These are phyloP conservation scores for Clarireedia sp. DNA, from an alignment of 2,329 filamentous ascomycete genomes.

Conservation along the genomic window DNA sequence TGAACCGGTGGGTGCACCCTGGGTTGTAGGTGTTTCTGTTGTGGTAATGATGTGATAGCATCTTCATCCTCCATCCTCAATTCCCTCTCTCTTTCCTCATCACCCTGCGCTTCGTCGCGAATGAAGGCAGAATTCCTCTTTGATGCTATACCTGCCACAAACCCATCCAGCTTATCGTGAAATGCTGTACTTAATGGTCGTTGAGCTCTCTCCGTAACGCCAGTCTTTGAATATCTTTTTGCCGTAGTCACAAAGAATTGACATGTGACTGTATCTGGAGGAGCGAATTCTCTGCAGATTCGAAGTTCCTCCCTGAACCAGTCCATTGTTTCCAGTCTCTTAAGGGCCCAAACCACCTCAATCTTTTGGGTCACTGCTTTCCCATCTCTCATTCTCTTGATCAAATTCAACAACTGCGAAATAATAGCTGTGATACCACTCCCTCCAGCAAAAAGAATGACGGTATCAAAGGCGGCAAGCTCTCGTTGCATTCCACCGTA, in stretches of 20 bases:
- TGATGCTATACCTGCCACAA: conserved; percentile 77
- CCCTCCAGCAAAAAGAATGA: conserved; percentile 86
- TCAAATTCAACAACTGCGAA: conserved; percentile 84
- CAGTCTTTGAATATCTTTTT: conserved; percentile 35
- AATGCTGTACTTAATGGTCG: conserved; percentile 66
- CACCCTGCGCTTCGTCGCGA: conserved; percentile 69
- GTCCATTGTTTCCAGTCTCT: conserved; percentile 86
- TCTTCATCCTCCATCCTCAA: conserved; percentile 78
- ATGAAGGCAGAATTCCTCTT: conserved; percentile 83
- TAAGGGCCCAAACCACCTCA: conserved; percentile 89
- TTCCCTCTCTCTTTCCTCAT: conserved; percentile 70
- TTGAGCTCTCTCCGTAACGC: conserved; percentile 38
- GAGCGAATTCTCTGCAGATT: conserved; percentile 83
- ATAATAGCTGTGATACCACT: conserved; percentile 92
- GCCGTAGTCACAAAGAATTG: conserved; percentile 90
- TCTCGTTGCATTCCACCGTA: conserved; percentile 92
- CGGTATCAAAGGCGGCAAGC: conserved; percentile 85
- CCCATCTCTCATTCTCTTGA: conserved; percentile 90
- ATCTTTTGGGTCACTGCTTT: conserved; percentile 89
- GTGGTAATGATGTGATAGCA: conserved; percentile 71
- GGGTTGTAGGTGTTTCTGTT: conserved; percentile 54
- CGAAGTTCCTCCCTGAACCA: conserved; percentile 95
- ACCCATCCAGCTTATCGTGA: conserved; percentile 80
- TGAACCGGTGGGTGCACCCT: conserved; percentile 32
- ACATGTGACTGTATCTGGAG: conserved; percentile 80